Evolutionary conservation across 495 filamentous ascomycete species (phyloP), one percentile per base, ranked within the genome.

Genomic region (Penicillium bialowiezense): DNA sequence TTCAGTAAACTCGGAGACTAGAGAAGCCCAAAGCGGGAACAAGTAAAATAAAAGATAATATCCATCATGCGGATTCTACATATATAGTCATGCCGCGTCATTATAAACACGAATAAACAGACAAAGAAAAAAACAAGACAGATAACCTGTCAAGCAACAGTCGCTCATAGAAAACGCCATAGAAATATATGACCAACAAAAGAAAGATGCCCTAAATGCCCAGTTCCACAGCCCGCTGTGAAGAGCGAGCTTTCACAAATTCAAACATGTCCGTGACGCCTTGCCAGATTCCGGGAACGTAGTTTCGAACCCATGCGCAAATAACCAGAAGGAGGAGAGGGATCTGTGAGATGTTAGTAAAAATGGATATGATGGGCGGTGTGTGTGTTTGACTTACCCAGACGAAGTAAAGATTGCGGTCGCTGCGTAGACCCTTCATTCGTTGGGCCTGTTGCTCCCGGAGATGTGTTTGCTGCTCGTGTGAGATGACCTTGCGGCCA

Each of bases 401-500:
- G 61, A 95, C 75, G 63, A 91, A 87, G 69, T 87, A 92, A 34
- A 95, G 73, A 63, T 90, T 90, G 55, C 85, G 77, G 62, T 95
- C 89, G 52, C 78, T 84, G 34, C 78, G 80, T 32, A 90, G 70
- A 51, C 77, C 79, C 76, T 90, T 91, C 63, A 90, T 80, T 57
- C 85, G 87, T 51, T 78, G 75, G 26, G 84, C 85, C 63, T 91
- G 87, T 39, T 85, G 86, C 38, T 82, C 75, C 41, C 84, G 68
- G 28, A 90, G 74, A 52, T 86, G 81, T 52, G 86, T 85, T 63
- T 88, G 85, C 58, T 91, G 85, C 59, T 89, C 83, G 44, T 78
- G 79, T 5, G 87, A 90, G 37, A 78, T 70, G 23, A 72, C 54
- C 45, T 69, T 77, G 36, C 67, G 55, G 33, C 73, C 69, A 41